Evolutionary conservation across 352 stramenopile species (phyloP).

Genomic region (Sclerospora graminicola): DNA sequence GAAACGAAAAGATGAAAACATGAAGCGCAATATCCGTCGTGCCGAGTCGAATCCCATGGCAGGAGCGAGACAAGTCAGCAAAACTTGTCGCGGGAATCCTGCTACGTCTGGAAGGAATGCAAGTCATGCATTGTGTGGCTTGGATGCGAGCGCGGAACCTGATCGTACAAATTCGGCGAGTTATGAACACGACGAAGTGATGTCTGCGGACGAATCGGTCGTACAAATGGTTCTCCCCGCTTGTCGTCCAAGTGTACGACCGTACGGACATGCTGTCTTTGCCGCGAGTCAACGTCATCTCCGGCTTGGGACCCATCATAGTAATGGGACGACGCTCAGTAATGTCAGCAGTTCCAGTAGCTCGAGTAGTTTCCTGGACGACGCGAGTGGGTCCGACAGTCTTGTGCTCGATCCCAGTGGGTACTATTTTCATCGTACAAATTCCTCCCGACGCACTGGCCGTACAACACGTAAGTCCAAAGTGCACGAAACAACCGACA

Average conservation of each 20-base stretch:
- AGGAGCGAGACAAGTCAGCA: conserved; percentile 7
- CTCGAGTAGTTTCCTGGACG: conserved; percentile 39
- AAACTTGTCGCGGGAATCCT: conserved; percentile 15
- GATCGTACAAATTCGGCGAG: too few species aligned
- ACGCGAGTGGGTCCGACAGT: conserved; percentile 41
- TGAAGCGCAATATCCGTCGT: conserved; percentile 42
- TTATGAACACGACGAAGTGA: too few species aligned
- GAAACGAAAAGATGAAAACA: conserved; percentile 58
- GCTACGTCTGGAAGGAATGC: conserved; percentile 18
- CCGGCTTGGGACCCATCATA: conserved; percentile 27
- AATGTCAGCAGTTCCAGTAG: conserved; percentile 33
- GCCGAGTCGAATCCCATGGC: conserved; percentile 24
- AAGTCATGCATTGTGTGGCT: too few species aligned
- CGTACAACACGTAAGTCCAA: too few species aligned
- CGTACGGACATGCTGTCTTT: conserved; percentile 19
- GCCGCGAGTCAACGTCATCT: conserved; percentile 17
- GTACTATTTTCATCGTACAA: conserved; percentile 60
- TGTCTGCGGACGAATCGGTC: too few species aligned
- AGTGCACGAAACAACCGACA: conserved; percentile 23
- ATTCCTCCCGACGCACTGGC: conserved; percentile 10
- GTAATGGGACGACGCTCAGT: conserved; percentile 21
- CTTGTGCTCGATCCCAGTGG: conserved; percentile 54
- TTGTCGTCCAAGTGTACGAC: too few species aligned
- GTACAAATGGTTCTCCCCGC: too few species aligned
- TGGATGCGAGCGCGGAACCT: too few species aligned